Base-by-base conservation (phyloP, 345 rosid species). In the Aquilaria yunnanensis region DNA sequence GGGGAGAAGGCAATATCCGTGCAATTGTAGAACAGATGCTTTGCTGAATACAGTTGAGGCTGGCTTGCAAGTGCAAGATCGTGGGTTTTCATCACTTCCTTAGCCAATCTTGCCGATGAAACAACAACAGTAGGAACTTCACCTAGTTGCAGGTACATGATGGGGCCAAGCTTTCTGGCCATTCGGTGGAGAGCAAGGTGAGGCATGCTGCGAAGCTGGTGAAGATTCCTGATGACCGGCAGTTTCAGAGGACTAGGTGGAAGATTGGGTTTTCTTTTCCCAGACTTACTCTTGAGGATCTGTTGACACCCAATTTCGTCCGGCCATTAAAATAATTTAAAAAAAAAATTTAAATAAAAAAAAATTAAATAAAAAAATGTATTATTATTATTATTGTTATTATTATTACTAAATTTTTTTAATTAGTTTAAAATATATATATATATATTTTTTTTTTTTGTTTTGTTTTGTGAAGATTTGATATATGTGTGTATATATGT, bases 171-270 rank as follows among this genome's bases (percentile, higher is more conserved):
- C 54, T 70, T 60, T 12, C 51, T 49, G 0, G 84, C 63, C 5
- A 81, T 74, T 51, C 13, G 53, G 31, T 32, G 62, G 58, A 84
- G 77, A 43, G 78, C 77, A 14, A 56, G 56, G 67, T 79, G 85
- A 12, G 78, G 80, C 32, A 33, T 16, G 56, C 59, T 65, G 3
- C 68, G 65, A 2, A 79, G 79, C 68, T 73, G 84, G 70, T 77
- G 83, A 52, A 81, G 78, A 70, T 81, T 81, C 14, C 89, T 85
- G 2, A 81, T 51, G 61, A 79, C 23, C 4, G 86, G 86, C 5
- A 84, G 68, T 69, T 72, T 67, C 0, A 59, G 52, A 23, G 85
- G 88, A 52, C 84, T 61, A 30, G 85, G 80, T 1, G 82, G 82
- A 31, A 76, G 85, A 57, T 74, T 79, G 31, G 57, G 70, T 54